Percentiles rank a stretch among this genome's conserved stretches.
These are phyloP conservation scores for Phytophthora vignae DNA, from an alignment of 352 stramenopile genomes.

Conservation along the genomic window DNA sequence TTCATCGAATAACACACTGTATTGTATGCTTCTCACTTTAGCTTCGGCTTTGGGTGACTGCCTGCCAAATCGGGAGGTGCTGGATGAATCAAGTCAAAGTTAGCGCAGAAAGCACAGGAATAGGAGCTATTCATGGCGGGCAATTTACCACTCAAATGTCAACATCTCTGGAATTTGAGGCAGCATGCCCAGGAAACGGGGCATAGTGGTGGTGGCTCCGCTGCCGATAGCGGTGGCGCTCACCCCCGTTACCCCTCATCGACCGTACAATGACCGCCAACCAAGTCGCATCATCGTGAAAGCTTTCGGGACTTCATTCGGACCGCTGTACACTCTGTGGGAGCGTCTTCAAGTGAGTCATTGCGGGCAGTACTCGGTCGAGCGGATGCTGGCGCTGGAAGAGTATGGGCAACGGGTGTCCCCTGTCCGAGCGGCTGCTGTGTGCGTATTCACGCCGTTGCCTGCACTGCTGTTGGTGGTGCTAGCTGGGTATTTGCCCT, in stretches of 20 bases:
- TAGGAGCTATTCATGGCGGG: conserved; percentile 13
- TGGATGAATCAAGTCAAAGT: background rate
- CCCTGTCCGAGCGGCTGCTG: background rate
- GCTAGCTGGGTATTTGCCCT: conserved; percentile 20
- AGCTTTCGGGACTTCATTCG: conserved; percentile 18
- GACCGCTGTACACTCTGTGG: conserved; percentile 25
- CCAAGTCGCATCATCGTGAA: conserved; percentile 29
- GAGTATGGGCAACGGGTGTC: conserved; percentile 35
- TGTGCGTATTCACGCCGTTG: conserved; percentile 36
- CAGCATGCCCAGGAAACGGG: conserved; percentile 28
- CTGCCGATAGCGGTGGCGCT: background rate
- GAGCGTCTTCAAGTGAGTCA: conserved; percentile 35
- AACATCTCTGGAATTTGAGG: background rate
- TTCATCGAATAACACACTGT: too few species aligned
- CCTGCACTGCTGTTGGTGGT: conserved; percentile 29
- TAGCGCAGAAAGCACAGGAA: conserved; percentile 7
- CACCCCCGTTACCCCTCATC: background rate
- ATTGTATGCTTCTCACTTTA: too few species aligned
- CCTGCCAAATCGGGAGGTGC: background rate
- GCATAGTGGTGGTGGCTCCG: conserved; percentile 22
- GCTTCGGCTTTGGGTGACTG: too few species aligned
- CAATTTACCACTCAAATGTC: background rate
- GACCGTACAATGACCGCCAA: conserved; percentile 22
- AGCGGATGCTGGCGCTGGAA: conserved; percentile 33
- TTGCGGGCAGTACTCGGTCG: conserved; percentile 40